Conservation (phyloP, 2,329 filamentous ascomycete genomes). For the Aspergillus sp. region DNA sequence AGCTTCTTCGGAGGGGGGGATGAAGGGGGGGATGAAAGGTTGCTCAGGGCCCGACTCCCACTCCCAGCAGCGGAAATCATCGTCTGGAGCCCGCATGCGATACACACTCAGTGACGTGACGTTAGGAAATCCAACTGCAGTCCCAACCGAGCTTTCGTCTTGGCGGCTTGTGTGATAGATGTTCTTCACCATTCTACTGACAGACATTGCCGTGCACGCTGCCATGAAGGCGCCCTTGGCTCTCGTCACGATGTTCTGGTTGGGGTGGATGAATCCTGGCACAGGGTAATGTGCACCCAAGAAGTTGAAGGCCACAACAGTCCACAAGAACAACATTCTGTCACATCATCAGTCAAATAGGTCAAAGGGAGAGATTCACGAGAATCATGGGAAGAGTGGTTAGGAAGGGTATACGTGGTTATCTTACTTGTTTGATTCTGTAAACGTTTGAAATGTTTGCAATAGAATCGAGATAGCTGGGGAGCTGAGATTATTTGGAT, state of each 20-base stretch:
- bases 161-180: neutral
- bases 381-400: neutral
- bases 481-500: neutral
- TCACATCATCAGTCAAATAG: slow-evolving; percentile 12
- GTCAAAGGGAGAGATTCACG: neutral
- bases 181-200: neutral
- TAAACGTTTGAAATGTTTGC: too few relatives aligned
- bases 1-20: too few relatives aligned
- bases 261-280: slow-evolving; percentile 19
- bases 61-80: too few relatives aligned
- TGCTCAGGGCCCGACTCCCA: too few relatives aligned
- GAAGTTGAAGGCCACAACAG: slow-evolving; percentile 22
- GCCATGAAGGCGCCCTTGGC: neutral
- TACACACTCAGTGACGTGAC: too few relatives aligned
- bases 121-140: too few relatives aligned
- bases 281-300: slow-evolving; percentile 24
- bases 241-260: neutral
- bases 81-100: too few relatives aligned
- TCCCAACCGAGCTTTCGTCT: too few relatives aligned
- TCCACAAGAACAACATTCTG: slow-evolving; percentile 20
- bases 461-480: neutral
- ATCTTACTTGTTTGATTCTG: too few relatives aligned
- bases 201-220: neutral
- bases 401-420: neutral
- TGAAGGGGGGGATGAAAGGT: too few relatives aligned